phyloP scores from a whole-genome alignment of 805 yeast species.

The Cyberlindnera petersonii region DNA sequence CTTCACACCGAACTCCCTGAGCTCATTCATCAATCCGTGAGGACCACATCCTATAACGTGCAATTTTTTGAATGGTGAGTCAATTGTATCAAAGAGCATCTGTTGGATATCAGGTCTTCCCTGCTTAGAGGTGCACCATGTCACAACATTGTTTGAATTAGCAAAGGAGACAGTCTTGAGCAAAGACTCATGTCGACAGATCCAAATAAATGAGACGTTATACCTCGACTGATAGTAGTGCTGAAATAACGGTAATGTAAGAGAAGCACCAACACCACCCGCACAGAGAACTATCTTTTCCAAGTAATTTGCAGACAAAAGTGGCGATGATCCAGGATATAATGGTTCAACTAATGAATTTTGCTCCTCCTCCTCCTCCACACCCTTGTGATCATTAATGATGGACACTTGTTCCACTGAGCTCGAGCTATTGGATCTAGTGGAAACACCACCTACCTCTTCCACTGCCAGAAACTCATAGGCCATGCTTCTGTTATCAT shows the following conservation, averaged over 20 bases:
- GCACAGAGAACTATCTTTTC: conserved; percentile 21
- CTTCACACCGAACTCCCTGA: conserved; percentile 23
- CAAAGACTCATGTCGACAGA: conserved; percentile 15
- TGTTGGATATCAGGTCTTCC: conserved; percentile 23
- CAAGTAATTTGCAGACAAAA: too few relatives aligned
- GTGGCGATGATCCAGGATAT: background rate
- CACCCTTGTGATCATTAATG: too few relatives aligned
- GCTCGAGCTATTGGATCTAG: too few relatives aligned
- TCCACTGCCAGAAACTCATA: conserved; percentile 1
- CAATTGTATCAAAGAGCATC: conserved; percentile 12
- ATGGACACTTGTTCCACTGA: too few relatives aligned
- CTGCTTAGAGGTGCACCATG: conserved; percentile 19
- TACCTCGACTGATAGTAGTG: conserved; percentile 6
- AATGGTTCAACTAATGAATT: background rate
- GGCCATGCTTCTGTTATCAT: background rate
- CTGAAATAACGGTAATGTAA: conserved; percentile 17
- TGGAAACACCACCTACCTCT: background rate
- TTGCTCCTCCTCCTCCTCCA: background rate
- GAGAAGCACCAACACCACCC: conserved; percentile 22
- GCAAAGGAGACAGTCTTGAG: conserved; percentile 5
- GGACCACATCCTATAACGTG: conserved; percentile 29
- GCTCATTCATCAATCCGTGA: conserved; percentile 13
- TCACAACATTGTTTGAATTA: conserved; percentile 1
- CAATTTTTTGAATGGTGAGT: conserved; percentile 3
- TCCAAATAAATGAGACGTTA: conserved; percentile 24